Evolutionary conservation across 2,329 filamentous ascomycete genomes (phyloP), one percentile per base, ranked within the genome.

Genomic region (Plenodomus biglobosus): DNA sequence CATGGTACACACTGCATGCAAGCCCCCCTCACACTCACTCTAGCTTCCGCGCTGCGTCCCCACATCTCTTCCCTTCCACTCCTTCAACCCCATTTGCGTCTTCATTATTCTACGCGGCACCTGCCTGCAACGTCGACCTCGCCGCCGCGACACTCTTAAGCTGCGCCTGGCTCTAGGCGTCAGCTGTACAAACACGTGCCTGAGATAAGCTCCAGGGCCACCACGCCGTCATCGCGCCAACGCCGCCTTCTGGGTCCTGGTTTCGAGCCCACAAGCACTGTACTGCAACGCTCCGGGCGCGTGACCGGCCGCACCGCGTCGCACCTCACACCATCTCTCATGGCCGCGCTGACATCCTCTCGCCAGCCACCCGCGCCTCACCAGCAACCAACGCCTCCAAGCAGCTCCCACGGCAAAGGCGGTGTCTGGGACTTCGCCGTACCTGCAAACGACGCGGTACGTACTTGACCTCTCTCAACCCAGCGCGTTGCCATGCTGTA

Each of bases 361-460:
- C 65, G 55, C 48, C 68, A 66, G 48, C 54, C 59, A n/a, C 53
- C 56, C 53, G 56, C 58, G 42, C 52, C 59, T 34, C 50, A 61
- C 40, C 63, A 66, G 49, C 70, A 71, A 52, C 61, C 72, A 48
- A 73, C 70, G 11, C 71, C 72, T 41, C 72, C 72, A 27, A 71
- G 64, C 53, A 73, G 70, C 52, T 68, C 70, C 11, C 70, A 74
- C 65, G 70, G 70, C 51, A 67, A 56, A 38, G 53, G 65, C 46
- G 65, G 60, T 48, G 60, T 62, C 41, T 73, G 71, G 70, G 69
- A 73, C 40, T 68, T 68, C 53, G 70, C 71, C 36, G 71, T 73
- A 40, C 70, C 71, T 47, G 42, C 73, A 39, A 61, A 66, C 49
- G 53, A 66, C 41, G 52, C 62, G 62, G 71, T 73, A 55, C 54